Evolutionary conservation across 805 yeast species (phyloP), one percentile per base, ranked within the genome.

Genomic region (Nakazawaea anatomiae): DNA sequence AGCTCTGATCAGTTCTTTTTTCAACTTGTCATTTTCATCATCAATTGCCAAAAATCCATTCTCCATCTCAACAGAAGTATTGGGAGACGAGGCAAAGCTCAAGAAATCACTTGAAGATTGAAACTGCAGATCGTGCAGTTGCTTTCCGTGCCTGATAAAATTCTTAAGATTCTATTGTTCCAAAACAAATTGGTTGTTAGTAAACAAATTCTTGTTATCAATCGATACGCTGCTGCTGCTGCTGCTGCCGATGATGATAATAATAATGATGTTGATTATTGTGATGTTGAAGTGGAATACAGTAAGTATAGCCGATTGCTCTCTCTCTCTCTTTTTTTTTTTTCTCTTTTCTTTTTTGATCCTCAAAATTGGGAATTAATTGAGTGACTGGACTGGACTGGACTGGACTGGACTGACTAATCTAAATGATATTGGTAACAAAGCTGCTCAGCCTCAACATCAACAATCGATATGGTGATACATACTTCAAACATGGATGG

Each of bases 121-220:
- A 25, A n/a, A 44, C 25, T 32, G 50, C 12, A 35, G 42, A 12
- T 44, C 58, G 47, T 60, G 68, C 5, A 72, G 73, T 46, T 69
- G 71, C 52, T 61, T 70, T 14, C 77, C 77, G 50, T 72, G 75
- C 49, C 76, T 66, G 47, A 73, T 73, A 51, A 72, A 70, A 52
- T 72, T 70, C 57, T 69, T 70, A 38, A 73, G 57, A 58, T 70
- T 71, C 73, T 70, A 51, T 6, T 28, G 18, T 10, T 31, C n/a
- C 18, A 30, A 11, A 11, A 30, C 4, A 32, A 18, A 12, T 34
- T 30, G 25, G 31, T 32, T 29, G 52, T 48, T 53, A 49, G 47
- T 39, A 43, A 60, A 30, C 6, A 11, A 29, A 12, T 18, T 18
- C 25, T 18, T 18, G 25, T 18, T 18, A 18, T 18, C 25, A 18